Conservation (phyloP, 129 eudicot genomes). For the Flaveria brownii region DNA sequence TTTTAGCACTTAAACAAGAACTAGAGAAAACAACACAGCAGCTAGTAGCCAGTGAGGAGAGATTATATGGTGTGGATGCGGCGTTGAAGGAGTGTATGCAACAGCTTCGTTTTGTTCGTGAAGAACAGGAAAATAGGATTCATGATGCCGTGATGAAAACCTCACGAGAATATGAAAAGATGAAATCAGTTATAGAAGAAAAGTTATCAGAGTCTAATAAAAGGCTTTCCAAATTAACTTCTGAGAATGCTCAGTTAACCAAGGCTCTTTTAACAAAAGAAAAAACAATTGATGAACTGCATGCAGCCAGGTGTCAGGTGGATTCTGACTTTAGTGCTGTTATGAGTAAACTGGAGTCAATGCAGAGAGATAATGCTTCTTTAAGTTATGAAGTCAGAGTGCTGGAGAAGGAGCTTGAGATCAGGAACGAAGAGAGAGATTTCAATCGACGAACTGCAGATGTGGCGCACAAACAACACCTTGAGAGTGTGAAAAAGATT, state of each 20-base stretch:
- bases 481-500: slow-evolving; percentile 68
- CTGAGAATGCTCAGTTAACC: slow-evolving; percentile 62
- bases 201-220: slow-evolving; percentile 58
- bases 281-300: slow-evolving; percentile 54
- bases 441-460: slow-evolving; percentile 72
- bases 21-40: slow-evolving; percentile 63
- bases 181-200: slow-evolving; percentile 43
- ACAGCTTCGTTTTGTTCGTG: slow-evolving; percentile 84
- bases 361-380: slow-evolving; percentile 71
- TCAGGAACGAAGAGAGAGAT: slow-evolving; percentile 86
- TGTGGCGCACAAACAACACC: slow-evolving; percentile 71
- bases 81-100: slow-evolving; percentile 94
- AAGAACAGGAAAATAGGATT: slow-evolving; percentile 82
- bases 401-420: slow-evolving; percentile 86
- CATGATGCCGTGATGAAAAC: slow-evolving; percentile 68
- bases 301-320: slow-evolving; percentile 40
- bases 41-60: slow-evolving; percentile 62
- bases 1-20: slow-evolving; percentile 63
- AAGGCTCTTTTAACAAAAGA: slow-evolving; percentile 66
- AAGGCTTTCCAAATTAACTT: slow-evolving; percentile 47
- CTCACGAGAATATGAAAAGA: slow-evolving; percentile 64
- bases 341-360: slow-evolving; percentile 54
- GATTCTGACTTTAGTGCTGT: slow-evolving; percentile 59
- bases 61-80: slow-evolving; percentile 62
- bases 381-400: slow-evolving; percentile 75